Evolutionary conservation across 306 rosid species (phyloP), one percentile per base, ranked within the genome.

Genomic region (Chamaecrista fasciculata): DNA sequence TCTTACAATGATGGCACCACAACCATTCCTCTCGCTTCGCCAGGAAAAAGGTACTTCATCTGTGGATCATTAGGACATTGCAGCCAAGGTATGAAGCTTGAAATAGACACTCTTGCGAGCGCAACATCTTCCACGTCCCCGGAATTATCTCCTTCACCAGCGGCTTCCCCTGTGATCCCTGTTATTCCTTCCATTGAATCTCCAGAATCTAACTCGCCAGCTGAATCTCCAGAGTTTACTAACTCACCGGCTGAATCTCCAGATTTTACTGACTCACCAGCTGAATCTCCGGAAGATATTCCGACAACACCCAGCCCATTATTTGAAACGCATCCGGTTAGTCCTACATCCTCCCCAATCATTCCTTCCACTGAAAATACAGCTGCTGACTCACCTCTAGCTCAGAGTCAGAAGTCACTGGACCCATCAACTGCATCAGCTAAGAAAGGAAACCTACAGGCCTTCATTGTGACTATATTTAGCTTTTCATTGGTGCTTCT

Each of bases 21-120:
- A 37, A 77, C 70, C 43, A 74, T 94, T 57, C 69, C 89, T 64
- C 96, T 94, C 39, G 53, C 79, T 43, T 70, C 94, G 52, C 74
- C 85, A 33, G 95, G 92, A n/a, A 88, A 86, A 69, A 85, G 94
- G 71, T 83, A 85, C 81, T 94, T 88, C 90, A 85, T 88, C 62
- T 94, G 98, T 82, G 97, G 94, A 31, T 37, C 78, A 28, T 0
- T 15, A 0, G 96, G 94, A 47, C 98, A 94, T 75, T 94, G 98
- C 70, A 44, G 39, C 76, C 59, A 61, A 58, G 98, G 97, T 71
- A 90, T 90, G 98, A 90, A 86, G 82, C 57, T 90, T 36, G 82
- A 82, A 72, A 78, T 94, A 16, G 79, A 77, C 78, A 83, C 90
- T 59, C 97, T 86, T 69, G 86, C 88, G 21, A 53, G 73, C 55